Evolutionary conservation across 2,329 filamentous ascomycete genomes (phyloP), one percentile per base, ranked within the genome.

Genomic region (Fusarium veterinarium): DNA sequence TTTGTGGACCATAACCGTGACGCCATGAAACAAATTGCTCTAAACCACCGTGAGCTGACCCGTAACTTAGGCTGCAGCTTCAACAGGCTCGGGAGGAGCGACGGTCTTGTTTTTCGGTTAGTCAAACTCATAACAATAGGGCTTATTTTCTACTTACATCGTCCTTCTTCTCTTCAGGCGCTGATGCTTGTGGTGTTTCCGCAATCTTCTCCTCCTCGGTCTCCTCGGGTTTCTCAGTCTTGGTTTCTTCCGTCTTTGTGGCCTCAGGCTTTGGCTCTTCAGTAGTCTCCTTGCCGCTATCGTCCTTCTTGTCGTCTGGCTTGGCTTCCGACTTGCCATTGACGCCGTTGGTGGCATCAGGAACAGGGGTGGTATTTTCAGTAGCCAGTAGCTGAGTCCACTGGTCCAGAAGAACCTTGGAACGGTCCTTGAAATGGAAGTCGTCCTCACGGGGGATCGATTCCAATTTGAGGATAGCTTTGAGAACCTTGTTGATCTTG

Each of bases 401-500:
- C 82, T 92, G 93, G 73, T 92, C 91, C n/a, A 98, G 86, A 52
- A 99, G 87, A 10, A 88, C 86, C 73, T 93, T 88, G 40, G 94
- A 95, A 57, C 96, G 92, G 73, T 91, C 86, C 85, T 96, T 97
- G 89, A 99, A 98, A 61, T 93, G 85, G 82, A 92, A 97, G 74
- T 97, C 93, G 40, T 95, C 93, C 73, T 99, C 96, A 69, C 91
- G 92, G 9, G 95, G 95, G 75, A 99, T 97, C 7, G 88, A 88
- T 46, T 91, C 89, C 13, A 99, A 87, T 85, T 97, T 98, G 77
- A 98, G 86, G 74, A 99, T 96, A 8, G 92, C 95, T 85, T 97
- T 97, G 64, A 99, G 88, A 16, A 99, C 95, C 85, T 99, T 99
- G 90, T 98, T 95, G 83, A 99, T 98, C 88, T 98, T 99, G 70